These are phyloP conservation scores for Carex sylvatica DNA, from an alignment of 202 grass and related monocot species.

Conservation along the genomic window DNA sequence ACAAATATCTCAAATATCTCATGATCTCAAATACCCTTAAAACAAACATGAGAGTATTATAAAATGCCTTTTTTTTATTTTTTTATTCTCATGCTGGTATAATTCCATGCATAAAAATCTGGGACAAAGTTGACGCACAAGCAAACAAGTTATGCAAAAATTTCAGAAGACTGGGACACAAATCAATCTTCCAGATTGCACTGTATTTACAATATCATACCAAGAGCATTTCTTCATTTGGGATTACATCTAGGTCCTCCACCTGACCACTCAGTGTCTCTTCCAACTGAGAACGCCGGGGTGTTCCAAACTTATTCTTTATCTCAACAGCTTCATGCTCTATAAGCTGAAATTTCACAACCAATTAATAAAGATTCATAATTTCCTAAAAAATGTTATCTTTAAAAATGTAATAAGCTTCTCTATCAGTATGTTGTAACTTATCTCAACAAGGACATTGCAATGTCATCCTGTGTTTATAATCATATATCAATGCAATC, in stretches of 20 bases:
- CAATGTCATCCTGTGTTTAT: neutral
- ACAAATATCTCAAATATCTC: no score
- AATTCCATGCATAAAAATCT: neutral
- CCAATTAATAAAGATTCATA: slow-evolving; percentile 20
- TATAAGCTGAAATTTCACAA: slow-evolving; percentile 58
- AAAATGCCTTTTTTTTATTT: neutral
- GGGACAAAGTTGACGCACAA: neutral
- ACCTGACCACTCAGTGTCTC: slow-evolving; percentile 58
- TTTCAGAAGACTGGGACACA: neutral
- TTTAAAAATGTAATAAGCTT: neutral
- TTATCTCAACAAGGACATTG: slow-evolving; percentile 1
- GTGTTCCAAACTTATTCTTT: slow-evolving; percentile 79
- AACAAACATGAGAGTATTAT: no score
- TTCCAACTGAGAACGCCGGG: slow-evolving; percentile 70
- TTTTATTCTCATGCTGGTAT: neutral
- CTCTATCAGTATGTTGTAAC: neutral
- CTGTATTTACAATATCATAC: slow-evolving; percentile 36
- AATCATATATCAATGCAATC: neutral
- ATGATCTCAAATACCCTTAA: no score
- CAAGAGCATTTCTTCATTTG: slow-evolving; percentile 96
- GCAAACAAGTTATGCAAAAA: neutral
- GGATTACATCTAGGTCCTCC: slow-evolving; percentile 95
- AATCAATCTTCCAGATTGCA: neutral
- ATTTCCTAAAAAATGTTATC: neutral
- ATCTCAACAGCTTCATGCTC: slow-evolving; percentile 79